These are phyloP conservation scores for Cladosporium sp. DNA, from an alignment of 2,329 filamentous ascomycete species.

Conservation along the genomic window DNA sequence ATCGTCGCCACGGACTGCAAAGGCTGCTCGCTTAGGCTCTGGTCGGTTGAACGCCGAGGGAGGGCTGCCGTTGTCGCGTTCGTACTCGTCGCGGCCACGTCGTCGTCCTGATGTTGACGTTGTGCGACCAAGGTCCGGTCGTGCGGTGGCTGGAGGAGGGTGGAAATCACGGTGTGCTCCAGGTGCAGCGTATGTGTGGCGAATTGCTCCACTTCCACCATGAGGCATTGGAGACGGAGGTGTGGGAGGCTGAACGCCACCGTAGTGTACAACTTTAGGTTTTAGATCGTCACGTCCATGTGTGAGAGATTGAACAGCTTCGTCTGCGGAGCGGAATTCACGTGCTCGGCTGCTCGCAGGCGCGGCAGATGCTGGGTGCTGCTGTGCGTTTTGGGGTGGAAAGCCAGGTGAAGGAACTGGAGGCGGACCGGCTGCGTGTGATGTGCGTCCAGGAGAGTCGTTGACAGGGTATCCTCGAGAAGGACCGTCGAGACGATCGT, in stretches of 20 bases:
- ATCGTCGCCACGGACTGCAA: constrained; percentile 33
- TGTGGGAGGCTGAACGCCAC: constrained; percentile 88
- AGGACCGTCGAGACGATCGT: constrained; percentile 63
- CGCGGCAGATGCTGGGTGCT: constrained; percentile 46
- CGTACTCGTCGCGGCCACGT: constrained; percentile 85
- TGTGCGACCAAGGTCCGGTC: constrained; percentile 36
- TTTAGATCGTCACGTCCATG: constrained; percentile 90
- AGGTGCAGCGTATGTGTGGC: constrained; percentile 24
- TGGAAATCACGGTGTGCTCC: constrained; percentile 24
- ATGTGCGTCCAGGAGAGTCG: constrained; percentile 65
- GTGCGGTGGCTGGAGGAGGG: constrained; percentile 24
- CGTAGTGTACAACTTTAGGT: constrained; percentile 93
- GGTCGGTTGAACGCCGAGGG: constrained; percentile 60
- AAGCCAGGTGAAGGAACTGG: constrained; percentile 79
- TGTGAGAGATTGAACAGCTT: constrained; percentile 85
- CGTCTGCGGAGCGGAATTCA: constrained; percentile 94
- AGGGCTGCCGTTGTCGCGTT: constrained; percentile 80
- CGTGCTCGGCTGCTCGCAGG: constrained; percentile 64
- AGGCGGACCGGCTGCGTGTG: constrained; percentile 64
- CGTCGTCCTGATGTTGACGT: constrained; percentile 66
- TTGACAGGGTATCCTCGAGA: constrained; percentile 45
- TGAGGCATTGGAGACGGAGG: constrained; percentile 75
- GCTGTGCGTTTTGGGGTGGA: constrained; percentile 53
- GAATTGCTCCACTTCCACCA: constrained; percentile 13
- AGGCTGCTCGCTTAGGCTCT: constrained; percentile 57